phyloP scores from a whole-genome alignment of 2,329 filamentous ascomycete species.

The Diaporthe capsici region DNA sequence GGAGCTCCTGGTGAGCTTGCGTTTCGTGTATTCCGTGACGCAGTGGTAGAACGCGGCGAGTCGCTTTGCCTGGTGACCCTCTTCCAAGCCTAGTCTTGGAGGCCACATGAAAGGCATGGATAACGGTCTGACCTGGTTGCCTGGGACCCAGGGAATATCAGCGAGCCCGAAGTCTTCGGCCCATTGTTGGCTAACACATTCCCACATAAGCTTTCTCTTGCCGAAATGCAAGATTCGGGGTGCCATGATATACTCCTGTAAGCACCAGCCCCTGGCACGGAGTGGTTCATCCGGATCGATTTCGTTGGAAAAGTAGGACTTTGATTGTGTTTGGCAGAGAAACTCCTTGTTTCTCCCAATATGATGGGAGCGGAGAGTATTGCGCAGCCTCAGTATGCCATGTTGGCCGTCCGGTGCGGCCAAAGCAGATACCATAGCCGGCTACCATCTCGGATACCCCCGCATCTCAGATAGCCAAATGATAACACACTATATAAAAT shows the following conservation, averaged over 20 bases:
- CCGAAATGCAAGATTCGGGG: not conserved
- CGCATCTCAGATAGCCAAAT: no score
- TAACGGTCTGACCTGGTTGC: no score
- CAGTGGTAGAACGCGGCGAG: not conserved
- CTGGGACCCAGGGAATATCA: not conserved
- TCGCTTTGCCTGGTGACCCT: not conserved
- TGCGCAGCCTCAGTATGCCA: not conserved
- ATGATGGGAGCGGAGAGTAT: not conserved
- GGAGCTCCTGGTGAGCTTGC: not conserved
- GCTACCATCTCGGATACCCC: no score
- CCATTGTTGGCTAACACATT: not conserved
- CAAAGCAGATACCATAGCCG: not conserved
- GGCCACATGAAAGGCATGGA: not conserved
- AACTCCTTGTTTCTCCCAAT: not conserved
- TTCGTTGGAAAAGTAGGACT: not conserved
- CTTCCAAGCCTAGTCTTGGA: not conserved
- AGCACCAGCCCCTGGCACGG: not conserved
- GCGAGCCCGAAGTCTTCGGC: not conserved
- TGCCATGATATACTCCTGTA: not conserved
- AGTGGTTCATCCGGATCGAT: not conserved
- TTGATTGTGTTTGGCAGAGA: not conserved
- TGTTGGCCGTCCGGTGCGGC: not conserved
- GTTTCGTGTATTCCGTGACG: not conserved
- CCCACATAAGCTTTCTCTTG: not conserved
- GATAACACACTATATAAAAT: no score